Conservation (phyloP, 345 rosid genomes). For the Bruguiera gymnorhiza region DNA sequence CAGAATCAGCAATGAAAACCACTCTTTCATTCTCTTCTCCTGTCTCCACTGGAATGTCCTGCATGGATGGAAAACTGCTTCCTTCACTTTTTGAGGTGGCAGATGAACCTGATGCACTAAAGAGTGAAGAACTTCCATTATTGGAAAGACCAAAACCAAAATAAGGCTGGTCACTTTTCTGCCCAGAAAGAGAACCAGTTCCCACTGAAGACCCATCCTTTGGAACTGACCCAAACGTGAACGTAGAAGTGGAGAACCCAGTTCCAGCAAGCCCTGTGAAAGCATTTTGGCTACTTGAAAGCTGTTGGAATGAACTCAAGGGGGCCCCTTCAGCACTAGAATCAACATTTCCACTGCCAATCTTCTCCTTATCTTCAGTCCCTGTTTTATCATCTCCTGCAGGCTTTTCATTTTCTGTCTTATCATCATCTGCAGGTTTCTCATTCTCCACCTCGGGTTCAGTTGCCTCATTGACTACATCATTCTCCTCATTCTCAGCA, state of each 20-base stretch:
- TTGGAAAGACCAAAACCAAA: conserved; percentile 52
- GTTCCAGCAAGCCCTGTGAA: conserved; percentile 93
- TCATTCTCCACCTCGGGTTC: conserved; percentile 29
- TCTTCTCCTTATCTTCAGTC: conserved; percentile 38
- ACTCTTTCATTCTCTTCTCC: conserved; percentile 92
- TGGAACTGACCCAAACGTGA: conserved; percentile 58
- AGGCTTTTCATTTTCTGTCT: conserved; percentile 8
- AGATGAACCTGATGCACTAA: conserved; percentile 45
- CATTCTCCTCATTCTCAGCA: conserved; percentile 24
- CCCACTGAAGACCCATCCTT: conserved; percentile 50
- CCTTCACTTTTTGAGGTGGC: conserved; percentile 58
- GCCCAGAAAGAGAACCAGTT: conserved; percentile 44
- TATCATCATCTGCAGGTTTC: conserved; percentile 4
- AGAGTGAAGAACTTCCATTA: conserved; percentile 62
- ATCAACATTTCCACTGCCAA: conserved; percentile 36
- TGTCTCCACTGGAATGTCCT: conserved; percentile 78
- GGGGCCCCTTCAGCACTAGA: conserved; percentile 42
- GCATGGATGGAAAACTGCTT: conserved; percentile 58
- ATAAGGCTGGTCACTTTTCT: conserved; percentile 40
- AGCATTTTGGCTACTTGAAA: conserved; percentile 90
- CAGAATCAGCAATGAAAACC: conserved; percentile 72
- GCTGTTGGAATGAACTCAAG: conserved; percentile 87
- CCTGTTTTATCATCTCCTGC: conserved; percentile 15
- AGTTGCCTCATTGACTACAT: conserved; percentile 34
- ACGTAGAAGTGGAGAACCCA: conserved; percentile 63